Percentiles rank a stretch among this genome's conserved stretches.
These are phyloP conservation scores for Ustilago trichophora DNA, from an alignment of 1,284 basidiomycete species.

Conservation along the genomic window DNA sequence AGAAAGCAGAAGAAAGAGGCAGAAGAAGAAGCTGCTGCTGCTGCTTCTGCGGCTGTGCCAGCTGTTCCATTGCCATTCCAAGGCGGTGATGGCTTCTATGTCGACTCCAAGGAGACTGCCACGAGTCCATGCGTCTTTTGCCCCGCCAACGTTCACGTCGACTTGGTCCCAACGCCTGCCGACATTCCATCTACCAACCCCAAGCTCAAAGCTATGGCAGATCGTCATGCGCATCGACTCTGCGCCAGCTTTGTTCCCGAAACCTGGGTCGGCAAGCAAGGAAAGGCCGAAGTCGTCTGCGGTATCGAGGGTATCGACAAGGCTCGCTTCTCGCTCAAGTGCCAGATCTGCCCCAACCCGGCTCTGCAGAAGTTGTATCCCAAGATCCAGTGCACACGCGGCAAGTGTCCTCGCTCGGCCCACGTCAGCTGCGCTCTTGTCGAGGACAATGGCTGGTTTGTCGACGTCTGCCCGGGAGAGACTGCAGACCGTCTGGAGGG, in stretches of 20 bases:
- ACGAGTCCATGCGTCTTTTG: conserved; percentile 66
- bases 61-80: conserved; percentile 21
- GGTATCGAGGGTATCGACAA: conserved; percentile 57
- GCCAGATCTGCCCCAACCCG: conserved; percentile 78
- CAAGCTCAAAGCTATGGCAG: conserved; percentile 33
- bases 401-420: conserved; percentile 90
- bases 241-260: conserved; percentile 64
- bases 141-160: conserved; percentile 49
- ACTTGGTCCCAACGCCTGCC: conserved; percentile 47
- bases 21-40: conserved; percentile 22
- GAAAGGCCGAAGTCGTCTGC: conserved; percentile 45
- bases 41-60: conserved; percentile 14
- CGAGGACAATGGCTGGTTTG: conserved; percentile 58
- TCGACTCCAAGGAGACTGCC: conserved; percentile 24
- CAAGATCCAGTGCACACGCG: conserved; percentile 91
- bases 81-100: conserved; percentile 37
- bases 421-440: conserved; percentile 85
- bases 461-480: conserved; percentile 49
- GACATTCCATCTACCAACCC: conserved; percentile 20
- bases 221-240: conserved; percentile 58
- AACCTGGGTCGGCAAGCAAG: conserved; percentile 56
- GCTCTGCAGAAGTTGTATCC: conserved; percentile 80
- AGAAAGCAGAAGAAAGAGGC: conserved; percentile 30
- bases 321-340: conserved; percentile 72
- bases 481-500: conserved; percentile 61